Conservation (phyloP, 176 grass and related monocot species). For the Oryza australiensis region DNA sequence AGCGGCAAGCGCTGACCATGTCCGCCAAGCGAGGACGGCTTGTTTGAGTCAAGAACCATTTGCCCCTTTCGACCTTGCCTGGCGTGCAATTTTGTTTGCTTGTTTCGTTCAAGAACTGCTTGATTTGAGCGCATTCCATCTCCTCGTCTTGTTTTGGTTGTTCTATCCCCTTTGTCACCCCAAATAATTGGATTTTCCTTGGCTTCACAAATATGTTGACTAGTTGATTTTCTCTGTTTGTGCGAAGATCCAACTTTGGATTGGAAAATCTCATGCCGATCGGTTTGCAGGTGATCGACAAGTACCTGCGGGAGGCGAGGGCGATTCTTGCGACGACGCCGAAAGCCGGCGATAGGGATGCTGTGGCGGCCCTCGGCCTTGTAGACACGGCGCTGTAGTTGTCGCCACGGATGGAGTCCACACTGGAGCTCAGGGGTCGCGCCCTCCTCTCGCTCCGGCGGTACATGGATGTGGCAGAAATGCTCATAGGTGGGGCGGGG, state of each 20-base stretch:
- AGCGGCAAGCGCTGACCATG: too few relatives aligned
- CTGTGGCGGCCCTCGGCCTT: slow-evolving; percentile 58
- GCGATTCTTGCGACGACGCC: slow-evolving; percentile 53
- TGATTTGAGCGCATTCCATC: slow-evolving; percentile 16
- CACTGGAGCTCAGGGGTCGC: slow-evolving; percentile 76
- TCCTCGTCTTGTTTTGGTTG: slow-evolving; percentile 21
- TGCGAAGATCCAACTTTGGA: background rate
- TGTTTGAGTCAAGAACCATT: background rate
- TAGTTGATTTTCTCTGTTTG: slow-evolving; percentile 12
- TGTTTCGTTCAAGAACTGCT: slow-evolving; percentile 12
- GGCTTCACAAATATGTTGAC: background rate
- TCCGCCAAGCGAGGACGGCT: background rate
- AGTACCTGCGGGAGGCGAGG: slow-evolving; percentile 72
- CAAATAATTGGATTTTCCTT: background rate
- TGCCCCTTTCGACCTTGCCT: slow-evolving; percentile 14
- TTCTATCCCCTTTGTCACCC: background rate
- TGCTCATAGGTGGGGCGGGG: too few relatives aligned
- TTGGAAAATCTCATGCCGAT: slow-evolving; percentile 34
- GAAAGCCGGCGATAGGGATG: slow-evolving; percentile 48
- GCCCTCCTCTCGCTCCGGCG: slow-evolving; percentile 75
- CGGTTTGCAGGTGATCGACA: slow-evolving; percentile 68
- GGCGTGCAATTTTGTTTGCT: slow-evolving; percentile 8
- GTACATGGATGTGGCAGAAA: slow-evolving; percentile 85
- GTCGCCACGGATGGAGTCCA: slow-evolving; percentile 70
- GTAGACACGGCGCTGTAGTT: slow-evolving; percentile 77